Base-by-base conservation (phyloP, 2,329 filamentous ascomycete species). In the Beauveria australis region DNA sequence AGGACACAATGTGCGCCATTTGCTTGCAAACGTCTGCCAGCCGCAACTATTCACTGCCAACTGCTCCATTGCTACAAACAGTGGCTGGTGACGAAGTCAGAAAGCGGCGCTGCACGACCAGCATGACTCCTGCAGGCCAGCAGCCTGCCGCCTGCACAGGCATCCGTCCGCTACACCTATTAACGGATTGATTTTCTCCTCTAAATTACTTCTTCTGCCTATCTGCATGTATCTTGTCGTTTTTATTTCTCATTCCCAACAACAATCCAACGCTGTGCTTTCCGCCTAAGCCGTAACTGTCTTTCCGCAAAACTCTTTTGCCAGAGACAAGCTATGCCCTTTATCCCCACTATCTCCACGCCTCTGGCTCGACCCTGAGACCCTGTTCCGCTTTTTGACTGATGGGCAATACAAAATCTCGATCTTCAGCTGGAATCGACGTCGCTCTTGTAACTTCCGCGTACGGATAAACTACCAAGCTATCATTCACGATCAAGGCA, bases 381-480 rank as follows among this genome's bases (percentile, higher is more conserved):
- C 59, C 59, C 59, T 55, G 22, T 24, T 40, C 56, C 56, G n/a
- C 56, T 52, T 59, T 47, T 49, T 54, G 33, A 53, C 59, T 60
- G 59, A 60, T 60, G 51, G 41, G 24, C 52, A 54, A 53, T 60
- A 54, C 59, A 55, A 60, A 60, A 55, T 60, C 59, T 60, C 59
- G 59, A 60, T 60, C 59, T 14, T 24, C 33, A 48, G n/a, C 41
- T 53, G 24, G 59, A 60, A 55, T 60, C 44, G 51, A 16, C 33
- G 12, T 37, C 12, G 33, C 33, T 49, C 46, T 41, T n/a, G 33
- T 30, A 37, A 37, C 10, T 28, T 48, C 30, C 41, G 28, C 48
- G 30, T 55, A 26, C 24, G 24, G 24, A 24, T 24, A 24, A 19
- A 55, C 26, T 41, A 18, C 46, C 24, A 46, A 19, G 47, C 41